These are phyloP conservation scores for Fusarium poae DNA, from an alignment of 2,329 filamentous ascomycete genomes.

Conservation along the genomic window DNA sequence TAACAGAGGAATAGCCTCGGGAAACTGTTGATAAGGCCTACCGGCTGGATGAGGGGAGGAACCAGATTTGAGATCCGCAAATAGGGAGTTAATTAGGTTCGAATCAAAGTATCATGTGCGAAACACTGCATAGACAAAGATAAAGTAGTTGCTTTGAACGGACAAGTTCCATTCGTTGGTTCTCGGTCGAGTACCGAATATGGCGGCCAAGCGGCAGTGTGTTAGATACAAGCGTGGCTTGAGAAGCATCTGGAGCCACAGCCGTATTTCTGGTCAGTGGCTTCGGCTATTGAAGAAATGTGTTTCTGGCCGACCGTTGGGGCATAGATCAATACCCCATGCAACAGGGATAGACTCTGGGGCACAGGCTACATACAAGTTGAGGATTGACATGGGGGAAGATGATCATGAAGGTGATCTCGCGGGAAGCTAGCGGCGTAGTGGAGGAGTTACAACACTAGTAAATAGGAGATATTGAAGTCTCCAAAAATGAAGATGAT, in stretches of 20 bases:
- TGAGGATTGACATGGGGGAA: conserved; percentile 27
- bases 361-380: conserved; percentile 26
- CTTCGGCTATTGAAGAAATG: conserved; percentile 45
- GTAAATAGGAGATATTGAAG: background rate
- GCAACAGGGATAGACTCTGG: conserved; percentile 40
- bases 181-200: conserved; percentile 48
- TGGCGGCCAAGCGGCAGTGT: conserved; percentile 35
- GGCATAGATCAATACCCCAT: conserved; percentile 34
- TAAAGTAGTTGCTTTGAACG: conserved; percentile 6
- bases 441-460: conserved; percentile 17
- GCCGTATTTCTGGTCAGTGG: conserved; percentile 32
- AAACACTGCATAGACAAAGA: conserved; percentile 7
- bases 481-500: background rate
- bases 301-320: conserved; percentile 46
- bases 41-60: conserved; percentile 40
- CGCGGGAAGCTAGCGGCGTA: conserved; percentile 37
- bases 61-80: conserved; percentile 17
- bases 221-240: conserved; percentile 26
- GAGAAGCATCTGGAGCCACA: conserved; percentile 16
- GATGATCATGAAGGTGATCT: conserved; percentile 25
- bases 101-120: conserved; percentile 8
- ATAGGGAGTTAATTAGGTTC: background rate
- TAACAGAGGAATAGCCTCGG: conserved; percentile 41
- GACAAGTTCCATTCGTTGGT: conserved; percentile 28
- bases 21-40: conserved; percentile 24